These are phyloP conservation scores for Capronia coronata DNA, from an alignment of 2,329 filamentous ascomycete genomes.

Conservation along the genomic window DNA sequence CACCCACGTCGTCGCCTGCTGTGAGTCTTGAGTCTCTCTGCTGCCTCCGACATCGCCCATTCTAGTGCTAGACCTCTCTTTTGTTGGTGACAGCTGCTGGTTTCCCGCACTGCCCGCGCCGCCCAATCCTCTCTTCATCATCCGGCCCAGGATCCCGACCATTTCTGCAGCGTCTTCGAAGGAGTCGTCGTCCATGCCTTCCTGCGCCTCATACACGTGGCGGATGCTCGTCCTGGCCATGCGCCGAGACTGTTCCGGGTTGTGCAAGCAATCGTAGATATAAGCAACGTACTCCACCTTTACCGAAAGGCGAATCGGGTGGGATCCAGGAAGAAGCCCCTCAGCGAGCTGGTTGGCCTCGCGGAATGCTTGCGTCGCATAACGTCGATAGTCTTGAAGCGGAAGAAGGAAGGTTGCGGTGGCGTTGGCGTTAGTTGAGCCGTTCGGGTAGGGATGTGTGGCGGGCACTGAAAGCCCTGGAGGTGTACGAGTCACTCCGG, in stretches of 20 bases:
- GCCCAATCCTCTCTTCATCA: conserved; percentile 69
- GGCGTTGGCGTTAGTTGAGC: conserved; percentile 30
- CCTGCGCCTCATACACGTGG: conserved; percentile 83
- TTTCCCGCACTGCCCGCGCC: conserved; percentile 19
- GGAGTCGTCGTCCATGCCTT: conserved; percentile 92
- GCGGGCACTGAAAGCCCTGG: conserved; percentile 19
- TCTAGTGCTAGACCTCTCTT: neutral
- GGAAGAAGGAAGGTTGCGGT: conserved; percentile 72
- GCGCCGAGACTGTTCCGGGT: conserved; percentile 66
- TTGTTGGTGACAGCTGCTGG: neutral
- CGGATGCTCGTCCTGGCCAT: conserved; percentile 77
- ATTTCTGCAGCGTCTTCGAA: conserved; percentile 87
- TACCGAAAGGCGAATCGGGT: conserved; percentile 80
- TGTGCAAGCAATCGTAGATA: conserved; percentile 84
- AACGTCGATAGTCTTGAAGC: conserved; percentile 66
- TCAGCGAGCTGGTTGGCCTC: conserved; percentile 71
- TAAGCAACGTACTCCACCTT: conserved; percentile 92
- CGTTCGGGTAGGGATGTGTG: conserved; percentile 13
- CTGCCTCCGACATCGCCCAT: neutral
- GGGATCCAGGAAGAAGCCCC: conserved; percentile 71
- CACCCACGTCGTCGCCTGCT: conserved; percentile 21
- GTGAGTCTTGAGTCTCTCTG: neutral
- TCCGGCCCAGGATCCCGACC: conserved; percentile 76
- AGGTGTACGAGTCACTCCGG: conserved; percentile 32
- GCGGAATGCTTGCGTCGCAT: conserved; percentile 73